These are phyloP conservation scores for Colletotrichum orchidophilum DNA, from an alignment of 2,329 filamentous ascomycete genomes.

Conservation along the genomic window DNA sequence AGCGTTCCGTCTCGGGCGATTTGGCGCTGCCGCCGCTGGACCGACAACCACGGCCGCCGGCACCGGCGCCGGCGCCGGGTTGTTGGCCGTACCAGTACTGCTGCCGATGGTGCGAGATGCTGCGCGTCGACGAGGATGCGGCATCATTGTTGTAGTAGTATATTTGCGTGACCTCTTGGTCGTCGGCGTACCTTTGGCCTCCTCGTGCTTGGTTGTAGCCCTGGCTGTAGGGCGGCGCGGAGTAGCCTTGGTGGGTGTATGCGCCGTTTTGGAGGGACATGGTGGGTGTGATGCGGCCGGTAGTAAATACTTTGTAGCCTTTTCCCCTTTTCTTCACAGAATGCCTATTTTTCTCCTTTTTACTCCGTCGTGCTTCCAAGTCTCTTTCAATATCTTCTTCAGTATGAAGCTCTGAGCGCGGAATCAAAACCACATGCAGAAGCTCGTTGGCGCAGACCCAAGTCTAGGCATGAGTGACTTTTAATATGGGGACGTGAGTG, in stretches of 20 bases:
- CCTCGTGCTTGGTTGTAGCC: constrained; percentile 27
- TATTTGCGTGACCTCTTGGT: constrained; percentile 1
- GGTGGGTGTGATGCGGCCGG: background rate
- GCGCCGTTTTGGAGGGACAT: constrained; percentile 28
- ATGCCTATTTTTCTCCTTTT: background rate
- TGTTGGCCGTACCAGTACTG: constrained; percentile 22
- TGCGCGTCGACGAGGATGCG: constrained; percentile 6
- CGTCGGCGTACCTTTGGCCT: constrained; percentile 20
- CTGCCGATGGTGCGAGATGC: background rate
- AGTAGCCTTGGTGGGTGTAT: constrained; percentile 27
- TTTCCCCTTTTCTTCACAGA: background rate
- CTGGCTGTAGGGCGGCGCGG: constrained; percentile 29
- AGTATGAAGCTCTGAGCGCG: background rate
- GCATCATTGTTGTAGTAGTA: constrained; percentile 13
- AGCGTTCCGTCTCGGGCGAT: constrained; percentile 25
- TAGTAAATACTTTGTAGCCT: background rate
- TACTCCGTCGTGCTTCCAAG: background rate
- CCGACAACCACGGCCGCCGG: background rate
- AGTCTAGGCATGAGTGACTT: background rate
- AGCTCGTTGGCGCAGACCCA: background rate
- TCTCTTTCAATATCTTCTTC: background rate
- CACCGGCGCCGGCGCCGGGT: no score
- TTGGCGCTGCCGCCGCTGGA: background rate
- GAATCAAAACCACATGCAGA: background rate
- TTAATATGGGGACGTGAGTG: background rate